Evolutionary conservation across 352 stramenopile genomes (phyloP).

Genomic region (Phytopythium litorale): DNA sequence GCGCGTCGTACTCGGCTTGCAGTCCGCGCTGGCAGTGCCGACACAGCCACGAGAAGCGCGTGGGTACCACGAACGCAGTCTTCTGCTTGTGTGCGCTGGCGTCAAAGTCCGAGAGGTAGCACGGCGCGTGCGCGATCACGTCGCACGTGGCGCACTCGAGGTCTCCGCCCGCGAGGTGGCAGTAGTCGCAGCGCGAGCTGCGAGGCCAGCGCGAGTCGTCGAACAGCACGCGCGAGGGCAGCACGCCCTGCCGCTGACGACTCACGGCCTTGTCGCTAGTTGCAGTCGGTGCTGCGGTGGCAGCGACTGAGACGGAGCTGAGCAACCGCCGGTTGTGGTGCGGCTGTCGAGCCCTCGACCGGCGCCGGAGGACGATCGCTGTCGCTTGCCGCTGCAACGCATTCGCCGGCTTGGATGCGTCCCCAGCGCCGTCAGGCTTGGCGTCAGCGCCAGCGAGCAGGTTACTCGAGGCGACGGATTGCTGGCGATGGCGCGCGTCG

Average conservation of each 20-base stretch:
- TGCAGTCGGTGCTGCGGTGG: background rate
- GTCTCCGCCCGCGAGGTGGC: conserved; percentile 49
- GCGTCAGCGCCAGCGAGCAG: background rate
- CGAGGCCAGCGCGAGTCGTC: conserved; percentile 32
- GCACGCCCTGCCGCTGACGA: conserved; percentile 9
- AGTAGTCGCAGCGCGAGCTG: conserved; percentile 59
- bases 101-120: conserved; percentile 44
- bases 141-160: conserved; percentile 65
- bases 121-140: conserved; percentile 55
- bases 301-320: too few relatives aligned
- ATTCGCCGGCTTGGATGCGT: background rate
- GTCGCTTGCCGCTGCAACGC: conserved; percentile 16
- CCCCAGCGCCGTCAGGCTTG: background rate
- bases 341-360: background rate
- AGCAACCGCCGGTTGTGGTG: background rate
- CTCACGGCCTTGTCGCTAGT: background rate
- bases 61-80: conserved; percentile 49
- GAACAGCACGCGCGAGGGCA: conserved; percentile 52
- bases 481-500: conserved; percentile 1
- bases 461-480: background rate
- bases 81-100: conserved; percentile 33
- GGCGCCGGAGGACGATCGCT: conserved; percentile 12
- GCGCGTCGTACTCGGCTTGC: conserved; percentile 55
- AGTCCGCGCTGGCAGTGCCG: conserved; percentile 41
- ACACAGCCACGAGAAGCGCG: conserved; percentile 58